Percentiles rank a stretch among this genome's conserved stretches.
These are phyloP conservation scores for Paracoccidioides lutzii DNA, from an alignment of 2,329 filamentous ascomycete genomes.

Conservation along the genomic window DNA sequence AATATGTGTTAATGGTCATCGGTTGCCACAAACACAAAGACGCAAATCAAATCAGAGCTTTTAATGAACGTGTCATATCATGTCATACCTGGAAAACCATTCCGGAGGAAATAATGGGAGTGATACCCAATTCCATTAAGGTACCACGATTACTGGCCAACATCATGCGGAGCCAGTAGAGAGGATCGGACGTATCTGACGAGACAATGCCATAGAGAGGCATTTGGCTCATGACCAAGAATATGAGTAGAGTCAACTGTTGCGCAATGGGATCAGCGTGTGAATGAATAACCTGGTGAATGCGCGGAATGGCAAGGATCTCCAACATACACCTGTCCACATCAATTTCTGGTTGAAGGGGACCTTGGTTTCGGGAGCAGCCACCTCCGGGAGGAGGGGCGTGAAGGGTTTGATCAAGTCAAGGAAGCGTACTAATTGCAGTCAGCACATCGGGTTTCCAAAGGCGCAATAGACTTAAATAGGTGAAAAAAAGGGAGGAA, in stretches of 20 bases:
- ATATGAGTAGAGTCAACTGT: conserved; percentile 81
- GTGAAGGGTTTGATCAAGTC: conserved; percentile 99
- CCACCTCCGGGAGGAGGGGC: conserved; percentile 98
- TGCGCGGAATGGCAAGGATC: conserved; percentile 1
- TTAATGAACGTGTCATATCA: not conserved
- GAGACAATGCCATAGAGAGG: conserved; percentile 98
- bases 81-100: conserved; percentile 81
- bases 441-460: conserved; percentile 16
- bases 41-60: not conserved
- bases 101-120: conserved; percentile 97
- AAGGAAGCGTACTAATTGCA: conserved; percentile 76
- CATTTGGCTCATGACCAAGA: conserved; percentile 99
- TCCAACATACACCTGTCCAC: conserved; percentile 59
- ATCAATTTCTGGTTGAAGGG: conserved; percentile 98
- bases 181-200: conserved; percentile 91
- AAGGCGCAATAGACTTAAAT: not conserved
- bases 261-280: conserved; percentile 10
- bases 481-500: no score
- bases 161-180: conserved; percentile 99
- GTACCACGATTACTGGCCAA: conserved; percentile 97
- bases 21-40: not conserved
- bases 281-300: conserved; percentile 3
- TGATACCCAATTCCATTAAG: conserved; percentile 91
- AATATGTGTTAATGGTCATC: conserved; percentile 3
- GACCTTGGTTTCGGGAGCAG: conserved; percentile 94